Conservation (phyloP, 192 early-diverging fungal genomes). For the Coemansia sp. region DNA sequence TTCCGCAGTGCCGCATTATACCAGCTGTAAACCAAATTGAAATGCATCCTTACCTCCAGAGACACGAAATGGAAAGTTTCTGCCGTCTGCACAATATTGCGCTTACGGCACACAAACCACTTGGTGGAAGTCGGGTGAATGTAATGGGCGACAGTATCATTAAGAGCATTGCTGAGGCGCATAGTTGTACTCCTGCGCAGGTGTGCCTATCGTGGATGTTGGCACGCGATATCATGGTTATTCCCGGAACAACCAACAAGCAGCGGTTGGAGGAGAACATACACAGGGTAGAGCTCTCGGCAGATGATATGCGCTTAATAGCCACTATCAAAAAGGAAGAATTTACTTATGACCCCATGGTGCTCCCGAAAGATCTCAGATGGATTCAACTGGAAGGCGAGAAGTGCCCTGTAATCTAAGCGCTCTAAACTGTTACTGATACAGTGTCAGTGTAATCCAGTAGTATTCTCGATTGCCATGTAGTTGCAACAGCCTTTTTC, state of each 20-base stretch:
- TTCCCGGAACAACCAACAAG: slow-evolving; percentile 77
- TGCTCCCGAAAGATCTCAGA: too few relatives aligned
- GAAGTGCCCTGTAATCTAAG: too few relatives aligned
- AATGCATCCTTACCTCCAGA: slow-evolving; percentile 66
- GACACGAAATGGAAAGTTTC: slow-evolving; percentile 70
- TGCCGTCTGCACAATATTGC: slow-evolving; percentile 68
- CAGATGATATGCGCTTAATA: slow-evolving; percentile 39
- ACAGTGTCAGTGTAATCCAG: too few relatives aligned
- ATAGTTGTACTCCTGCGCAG: slow-evolving; percentile 66
- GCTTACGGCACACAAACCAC: slow-evolving; percentile 82
- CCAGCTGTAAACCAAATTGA: slow-evolving; percentile 90
- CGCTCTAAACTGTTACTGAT: too few relatives aligned
- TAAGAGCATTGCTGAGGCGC: slow-evolving; percentile 66
- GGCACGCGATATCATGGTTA: slow-evolving; percentile 71
- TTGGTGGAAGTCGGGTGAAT: slow-evolving; percentile 55
- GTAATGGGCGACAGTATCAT: slow-evolving; percentile 54
- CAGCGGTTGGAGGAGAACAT: slow-evolving; percentile 60
- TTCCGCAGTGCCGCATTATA: slow-evolving; percentile 61
- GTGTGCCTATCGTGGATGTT: slow-evolving; percentile 74
- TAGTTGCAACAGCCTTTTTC: too few relatives aligned
- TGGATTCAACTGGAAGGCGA: too few relatives aligned
- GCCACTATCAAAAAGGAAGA: slow-evolving; percentile 10
- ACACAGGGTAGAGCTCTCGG: slow-evolving; percentile 19
- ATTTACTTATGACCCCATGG: too few relatives aligned
- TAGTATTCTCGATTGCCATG: too few relatives aligned